A percentile compares a stretch with the other conserved stretches of the same genome.
Evolutionary conservation across 495 filamentous ascomycete genomes (phyloP).

Genomic region (Extremus antarcticus): DNA sequence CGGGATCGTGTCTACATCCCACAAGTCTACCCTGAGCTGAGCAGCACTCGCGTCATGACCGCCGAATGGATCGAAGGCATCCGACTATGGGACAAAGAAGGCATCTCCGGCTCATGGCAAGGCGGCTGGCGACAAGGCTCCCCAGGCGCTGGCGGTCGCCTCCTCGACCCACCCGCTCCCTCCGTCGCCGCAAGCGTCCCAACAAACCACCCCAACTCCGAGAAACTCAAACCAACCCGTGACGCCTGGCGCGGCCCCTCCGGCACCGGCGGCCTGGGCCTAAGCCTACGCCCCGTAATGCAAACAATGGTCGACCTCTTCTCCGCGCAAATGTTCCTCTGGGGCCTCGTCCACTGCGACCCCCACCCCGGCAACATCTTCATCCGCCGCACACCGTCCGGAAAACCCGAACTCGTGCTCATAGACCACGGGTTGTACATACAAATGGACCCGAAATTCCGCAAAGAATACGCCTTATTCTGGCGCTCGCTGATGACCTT

Average conservation of each 20-base stretch:
- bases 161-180: conserved; percentile 44
- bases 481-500: conserved; percentile 92
- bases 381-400: conserved; percentile 70
- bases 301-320: conserved; percentile 92
- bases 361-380: conserved; percentile 97
- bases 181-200: conserved; percentile 35
- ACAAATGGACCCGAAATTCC: conserved; percentile 71
- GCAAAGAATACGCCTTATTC: conserved; percentile 81
- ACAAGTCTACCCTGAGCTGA: conserved; percentile 68
- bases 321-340: conserved; percentile 92
- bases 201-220: conserved; percentile 27
- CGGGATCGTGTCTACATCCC: conserved; percentile 78
- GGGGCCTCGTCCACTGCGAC: conserved; percentile 88
- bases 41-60: conserved; percentile 76
- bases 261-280: conserved; percentile 65
- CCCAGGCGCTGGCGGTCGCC: conserved; percentile 61
- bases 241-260: conserved; percentile 63
- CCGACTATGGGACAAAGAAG: conserved; percentile 76
- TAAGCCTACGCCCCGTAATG: conserved; percentile 79
- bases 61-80: conserved; percentile 97
- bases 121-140: conserved; percentile 65
- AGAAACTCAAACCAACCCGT: conserved; percentile 65
- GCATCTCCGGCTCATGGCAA: conserved; percentile 61
- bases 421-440: conserved; percentile 97
- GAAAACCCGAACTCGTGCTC: conserved; percentile 77